Percentiles rank a stretch among this genome's conserved stretches.
These are phyloP conservation scores for Cryptococcus neoformans DNA, from an alignment of 1,284 basidiomycete genomes.

Conservation along the genomic window DNA sequence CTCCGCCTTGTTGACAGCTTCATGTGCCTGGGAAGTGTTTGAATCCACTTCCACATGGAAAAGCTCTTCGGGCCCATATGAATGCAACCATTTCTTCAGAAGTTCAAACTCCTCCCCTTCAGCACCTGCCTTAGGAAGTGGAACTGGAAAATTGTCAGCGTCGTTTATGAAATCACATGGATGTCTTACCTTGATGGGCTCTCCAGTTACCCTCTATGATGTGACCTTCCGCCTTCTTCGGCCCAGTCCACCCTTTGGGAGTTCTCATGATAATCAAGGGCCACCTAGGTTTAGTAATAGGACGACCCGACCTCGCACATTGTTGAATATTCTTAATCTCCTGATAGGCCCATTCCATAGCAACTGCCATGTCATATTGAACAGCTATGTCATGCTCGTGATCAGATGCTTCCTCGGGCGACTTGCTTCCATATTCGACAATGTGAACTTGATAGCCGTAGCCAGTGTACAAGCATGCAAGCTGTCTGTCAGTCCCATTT, in stretches of 20 bases:
- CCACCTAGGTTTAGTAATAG: constrained; percentile 80
- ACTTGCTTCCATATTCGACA: constrained; percentile 67
- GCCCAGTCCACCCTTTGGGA: constrained; percentile 74
- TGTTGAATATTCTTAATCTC: constrained; percentile 73
- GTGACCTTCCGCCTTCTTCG: constrained; percentile 62
- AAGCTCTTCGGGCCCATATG: constrained; percentile 63
- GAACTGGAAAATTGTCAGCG: constrained; percentile 61
- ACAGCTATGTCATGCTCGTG: constrained; percentile 41
- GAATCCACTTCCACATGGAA: constrained; percentile 55
- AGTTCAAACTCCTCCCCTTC: constrained; percentile 61
- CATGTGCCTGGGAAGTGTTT: constrained; percentile 17
- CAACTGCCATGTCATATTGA: constrained; percentile 62
- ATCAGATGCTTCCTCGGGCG: constrained; percentile 51
- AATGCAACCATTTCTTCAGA: constrained; percentile 67
- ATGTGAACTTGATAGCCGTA: constrained; percentile 85
- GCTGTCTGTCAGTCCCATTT: constrained; percentile 9
- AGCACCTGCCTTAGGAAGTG: constrained; percentile 66
- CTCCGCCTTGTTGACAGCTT: constrained; percentile 20
- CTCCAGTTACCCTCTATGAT: constrained; percentile 68
- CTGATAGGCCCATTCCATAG: constrained; percentile 74
- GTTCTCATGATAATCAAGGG: constrained; percentile 78
- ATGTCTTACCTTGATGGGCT: constrained; percentile 46
- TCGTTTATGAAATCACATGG: neutral
- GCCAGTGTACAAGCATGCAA: constrained; percentile 52
- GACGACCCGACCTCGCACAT: constrained; percentile 68